These are phyloP conservation scores for Colletotrichum sp. DNA, from an alignment of 2,329 filamentous ascomycete genomes.

Conservation along the genomic window DNA sequence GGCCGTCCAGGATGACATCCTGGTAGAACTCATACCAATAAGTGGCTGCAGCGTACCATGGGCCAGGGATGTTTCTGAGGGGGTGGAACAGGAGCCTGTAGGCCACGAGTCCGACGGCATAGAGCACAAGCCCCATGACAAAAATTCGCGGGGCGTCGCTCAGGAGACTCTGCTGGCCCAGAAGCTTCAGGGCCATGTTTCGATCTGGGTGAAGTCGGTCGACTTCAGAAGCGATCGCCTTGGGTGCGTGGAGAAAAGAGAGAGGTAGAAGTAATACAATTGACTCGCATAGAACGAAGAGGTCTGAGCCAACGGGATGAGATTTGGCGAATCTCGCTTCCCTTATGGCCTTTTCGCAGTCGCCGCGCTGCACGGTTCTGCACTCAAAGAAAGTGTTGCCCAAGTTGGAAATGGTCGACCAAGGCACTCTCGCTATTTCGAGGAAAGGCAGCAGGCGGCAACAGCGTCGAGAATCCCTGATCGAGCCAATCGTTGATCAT, in stretches of 20 bases:
- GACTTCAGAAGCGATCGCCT: not conserved
- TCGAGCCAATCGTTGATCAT: not conserved
- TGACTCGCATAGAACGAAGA: not conserved
- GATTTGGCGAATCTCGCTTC: not conserved
- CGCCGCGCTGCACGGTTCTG: not conserved
- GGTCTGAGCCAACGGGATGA: not conserved
- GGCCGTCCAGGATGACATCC: slow-evolving; percentile 3
- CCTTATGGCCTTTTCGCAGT: not conserved
- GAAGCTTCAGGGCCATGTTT: not conserved
- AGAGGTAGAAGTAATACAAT: not conserved
- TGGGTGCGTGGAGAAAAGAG: not conserved
- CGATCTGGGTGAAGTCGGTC: not conserved
- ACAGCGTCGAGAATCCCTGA: not conserved
- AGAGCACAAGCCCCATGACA: not conserved
- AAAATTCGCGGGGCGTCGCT: not conserved
- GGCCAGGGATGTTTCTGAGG: slow-evolving; percentile 32
- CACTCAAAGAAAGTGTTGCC: not conserved
- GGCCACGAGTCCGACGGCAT: slow-evolving; percentile 6
- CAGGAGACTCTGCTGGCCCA: not conserved
- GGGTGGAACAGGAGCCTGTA: slow-evolving; percentile 34
- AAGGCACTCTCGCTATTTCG: not conserved
- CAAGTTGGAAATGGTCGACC: not conserved
- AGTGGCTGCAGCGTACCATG: slow-evolving; percentile 29
- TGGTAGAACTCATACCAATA: slow-evolving; percentile 31
- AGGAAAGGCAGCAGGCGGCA: not conserved